Evolutionary conservation across 2,329 filamentous ascomycete species (phyloP), one percentile per base, ranked within the genome.

Genomic region (Ophiocordyceps unilateralis): DNA sequence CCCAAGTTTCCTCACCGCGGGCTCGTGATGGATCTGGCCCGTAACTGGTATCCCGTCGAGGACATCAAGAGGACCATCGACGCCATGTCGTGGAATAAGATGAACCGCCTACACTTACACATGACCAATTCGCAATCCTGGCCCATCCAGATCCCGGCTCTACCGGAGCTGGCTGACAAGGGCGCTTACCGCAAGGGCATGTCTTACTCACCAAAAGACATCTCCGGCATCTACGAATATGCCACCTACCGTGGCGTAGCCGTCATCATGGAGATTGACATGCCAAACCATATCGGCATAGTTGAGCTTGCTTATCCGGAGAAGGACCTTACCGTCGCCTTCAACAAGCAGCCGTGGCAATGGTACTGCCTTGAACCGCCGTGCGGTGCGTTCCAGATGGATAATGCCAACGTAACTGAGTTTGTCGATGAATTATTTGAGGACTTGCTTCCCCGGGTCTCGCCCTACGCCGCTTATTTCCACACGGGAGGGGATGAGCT

Each of bases 401-500:
- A 91, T 61, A 78, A 76, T 43, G 63, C 76, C 1, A 70, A 63
- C 1, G 84, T 91, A 2, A 70, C 80, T 51, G 61, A 69, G 1
- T 93, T 93, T 58, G 59, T 93, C 11, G 72, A 81, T 44, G 79
- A 61, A 30, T 61, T 93, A 14, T 81, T 86, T 51, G 68, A 69
- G n/a, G 87, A 93, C 55, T 56, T 93, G 21, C 64, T 93, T 42
- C 85, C 86, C 14, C 72, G 84, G 23, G 59, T 87, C 12, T 63
- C 66, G 8, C 76, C 79, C 0, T 85, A 83, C 58, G 70, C 80
- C 2, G 64, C 75, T 7, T 76, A 89, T 62, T 93, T 89, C 66
- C 86, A 93, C 62, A 83, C 83, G 1, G 87, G 87, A 38, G 87
- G 87, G 43, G 87, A 93, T 53, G 87, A 93, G 64, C 76, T 93